phyloP scores from a whole-genome alignment of 2,329 filamentous ascomycete species.

The Fusarium citri region DNA sequence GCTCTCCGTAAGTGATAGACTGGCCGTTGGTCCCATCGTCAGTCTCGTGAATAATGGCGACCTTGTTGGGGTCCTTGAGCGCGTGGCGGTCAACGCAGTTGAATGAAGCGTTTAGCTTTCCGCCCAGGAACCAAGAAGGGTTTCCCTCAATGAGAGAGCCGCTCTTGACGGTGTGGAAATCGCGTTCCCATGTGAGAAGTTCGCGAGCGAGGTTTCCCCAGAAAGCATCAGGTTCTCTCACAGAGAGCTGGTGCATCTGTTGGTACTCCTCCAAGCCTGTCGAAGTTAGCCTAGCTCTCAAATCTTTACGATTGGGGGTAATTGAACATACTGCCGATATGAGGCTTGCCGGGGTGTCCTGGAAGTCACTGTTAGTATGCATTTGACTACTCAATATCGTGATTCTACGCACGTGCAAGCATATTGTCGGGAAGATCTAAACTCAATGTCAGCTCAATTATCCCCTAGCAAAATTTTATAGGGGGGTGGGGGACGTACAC shows the following conservation, averaged over 20 bases:
- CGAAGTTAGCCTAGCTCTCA: background rate
- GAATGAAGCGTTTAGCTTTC: constrained; percentile 89
- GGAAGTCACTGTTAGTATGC: constrained; percentile 11
- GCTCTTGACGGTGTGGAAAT: constrained; percentile 86
- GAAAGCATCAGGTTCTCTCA: constrained; percentile 84
- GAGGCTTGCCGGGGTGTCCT: constrained; percentile 40
- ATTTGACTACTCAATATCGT: background rate
- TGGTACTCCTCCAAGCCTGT: constrained; percentile 72
- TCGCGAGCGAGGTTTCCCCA: constrained; percentile 87
- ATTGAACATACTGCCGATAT: constrained; percentile 31
- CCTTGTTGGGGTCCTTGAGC: constrained; percentile 85
- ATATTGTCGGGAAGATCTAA: constrained; percentile 38
- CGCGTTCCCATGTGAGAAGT: constrained; percentile 84
- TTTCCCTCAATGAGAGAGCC: constrained; percentile 82
- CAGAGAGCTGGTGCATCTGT: constrained; percentile 78
- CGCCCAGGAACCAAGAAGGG: constrained; percentile 91
- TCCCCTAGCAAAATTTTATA: background rate
- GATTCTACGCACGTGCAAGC: constrained; percentile 32
- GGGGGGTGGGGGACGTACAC: constrained; percentile 24
- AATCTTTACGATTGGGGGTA: background rate
- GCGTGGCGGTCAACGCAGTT: constrained; percentile 96
- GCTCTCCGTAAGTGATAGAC: constrained; percentile 87
- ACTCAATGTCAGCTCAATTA: constrained; percentile 1
- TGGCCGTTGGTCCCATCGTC: constrained; percentile 89
- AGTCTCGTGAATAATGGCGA: constrained; percentile 95